Conservation (phyloP, 208 protist genomes). For the Acanthamoeba royreba region DNA sequence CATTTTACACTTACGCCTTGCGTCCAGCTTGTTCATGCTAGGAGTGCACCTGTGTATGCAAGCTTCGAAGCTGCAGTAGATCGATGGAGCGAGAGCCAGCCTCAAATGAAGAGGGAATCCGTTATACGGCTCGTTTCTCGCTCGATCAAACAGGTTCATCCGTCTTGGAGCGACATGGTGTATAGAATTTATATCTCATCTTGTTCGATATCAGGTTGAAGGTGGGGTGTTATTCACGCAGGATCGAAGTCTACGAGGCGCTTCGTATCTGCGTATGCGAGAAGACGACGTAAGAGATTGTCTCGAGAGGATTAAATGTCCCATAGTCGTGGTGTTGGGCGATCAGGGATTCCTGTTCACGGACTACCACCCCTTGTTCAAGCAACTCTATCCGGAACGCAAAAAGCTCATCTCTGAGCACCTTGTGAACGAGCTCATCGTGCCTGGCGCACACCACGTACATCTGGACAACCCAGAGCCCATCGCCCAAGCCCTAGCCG, state of each 20-base stretch:
- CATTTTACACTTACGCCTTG: no score
- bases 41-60: background rate
- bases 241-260: background rate
- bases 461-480: constrained; percentile 5
- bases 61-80: background rate
- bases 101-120: background rate
- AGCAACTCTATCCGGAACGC: background rate
- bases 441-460: background rate
- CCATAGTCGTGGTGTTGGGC: background rate
- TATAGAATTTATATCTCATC: no score
- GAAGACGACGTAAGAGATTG: background rate
- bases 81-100: background rate
- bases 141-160: background rate
- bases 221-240: background rate
- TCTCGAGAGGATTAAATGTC: background rate
- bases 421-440: background rate
- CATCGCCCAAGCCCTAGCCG: no score
- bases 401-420: background rate
- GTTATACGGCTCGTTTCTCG: background rate
- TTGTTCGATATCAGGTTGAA: no score
- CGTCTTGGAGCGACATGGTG: background rate
- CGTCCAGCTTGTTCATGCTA: background rate
- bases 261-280: background rate
- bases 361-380: background rate
- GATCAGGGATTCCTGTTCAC: background rate